These are phyloP conservation scores for Gossypium herbaceum DNA, from an alignment of 345 rosid genomes.

Conservation along the genomic window DNA sequence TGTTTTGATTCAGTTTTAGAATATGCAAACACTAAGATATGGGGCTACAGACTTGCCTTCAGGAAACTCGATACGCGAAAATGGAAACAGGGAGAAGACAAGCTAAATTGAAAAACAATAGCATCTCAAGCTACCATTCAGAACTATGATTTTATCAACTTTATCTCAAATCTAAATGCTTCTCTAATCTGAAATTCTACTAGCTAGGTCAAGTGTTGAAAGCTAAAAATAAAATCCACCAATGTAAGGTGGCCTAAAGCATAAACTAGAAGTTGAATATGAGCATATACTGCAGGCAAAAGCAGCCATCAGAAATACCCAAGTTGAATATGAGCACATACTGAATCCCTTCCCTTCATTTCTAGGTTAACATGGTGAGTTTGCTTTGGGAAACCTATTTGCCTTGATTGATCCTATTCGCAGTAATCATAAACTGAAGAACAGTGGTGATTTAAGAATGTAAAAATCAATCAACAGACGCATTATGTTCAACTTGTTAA, in stretches of 20 bases:
- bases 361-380: background rate
- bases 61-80: background rate
- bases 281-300: background rate
- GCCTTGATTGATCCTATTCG: background rate
- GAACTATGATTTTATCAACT: background rate
- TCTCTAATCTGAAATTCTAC: background rate
- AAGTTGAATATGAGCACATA: background rate
- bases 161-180: background rate
- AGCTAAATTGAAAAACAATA: background rate
- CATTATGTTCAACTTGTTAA: background rate
- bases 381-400: background rate
- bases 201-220: background rate
- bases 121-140: background rate
- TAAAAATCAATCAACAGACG: background rate
- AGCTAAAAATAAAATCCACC: background rate
- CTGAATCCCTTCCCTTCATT: background rate
- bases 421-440: background rate
- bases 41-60: background rate
- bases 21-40: background rate
- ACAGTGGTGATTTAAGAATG: background rate
- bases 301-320: background rate
- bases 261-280: background rate
- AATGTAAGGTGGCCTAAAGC: background rate
- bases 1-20: too few species aligned
- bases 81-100: background rate